Evolutionary conservation across 192 early-diverging fungal genomes (phyloP).

Genomic region (Podila epigama): DNA sequence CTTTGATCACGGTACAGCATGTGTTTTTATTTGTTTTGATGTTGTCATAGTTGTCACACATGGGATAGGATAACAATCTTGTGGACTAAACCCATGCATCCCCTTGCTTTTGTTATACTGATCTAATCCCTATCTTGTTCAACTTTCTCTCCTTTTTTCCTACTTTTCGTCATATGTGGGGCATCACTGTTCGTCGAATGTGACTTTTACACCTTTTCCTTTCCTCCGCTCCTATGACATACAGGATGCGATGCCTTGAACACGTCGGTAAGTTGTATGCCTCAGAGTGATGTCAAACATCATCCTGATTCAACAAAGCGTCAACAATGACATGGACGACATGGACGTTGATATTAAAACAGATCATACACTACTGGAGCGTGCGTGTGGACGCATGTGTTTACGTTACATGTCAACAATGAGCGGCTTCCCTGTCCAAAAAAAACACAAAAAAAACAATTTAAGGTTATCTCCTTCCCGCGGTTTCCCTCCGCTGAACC

Average conservation of each 20-base stretch:
- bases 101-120: not conserved
- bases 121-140: not conserved
- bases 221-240: too few species aligned
- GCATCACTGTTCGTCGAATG: too few species aligned
- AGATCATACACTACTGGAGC: too few species aligned
- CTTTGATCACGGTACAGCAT: constrained; percentile 90
- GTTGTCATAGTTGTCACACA: too few species aligned
- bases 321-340: too few species aligned
- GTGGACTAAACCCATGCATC: too few species aligned
- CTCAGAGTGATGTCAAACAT: too few species aligned
- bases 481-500: too few species aligned
- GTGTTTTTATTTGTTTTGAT: constrained; percentile 23
- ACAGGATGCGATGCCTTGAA: constrained; percentile 68
- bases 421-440: too few species aligned
- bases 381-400: not conserved
- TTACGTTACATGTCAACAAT: too few species aligned
- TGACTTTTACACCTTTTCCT: not conserved
- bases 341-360: too few species aligned
- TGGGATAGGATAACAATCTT: not conserved
- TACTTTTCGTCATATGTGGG: not conserved
- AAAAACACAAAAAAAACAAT: not conserved
- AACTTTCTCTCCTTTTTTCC: not conserved
- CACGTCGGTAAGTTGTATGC: constrained; percentile 50
- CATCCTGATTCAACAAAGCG: too few species aligned
- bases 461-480: constrained; percentile 13